Percentiles rank a stretch among this genome's conserved stretches.
Evolutionary conservation across 2,329 filamentous ascomycete genomes (phyloP).

Genomic region (Hyphodiscus sp.): DNA sequence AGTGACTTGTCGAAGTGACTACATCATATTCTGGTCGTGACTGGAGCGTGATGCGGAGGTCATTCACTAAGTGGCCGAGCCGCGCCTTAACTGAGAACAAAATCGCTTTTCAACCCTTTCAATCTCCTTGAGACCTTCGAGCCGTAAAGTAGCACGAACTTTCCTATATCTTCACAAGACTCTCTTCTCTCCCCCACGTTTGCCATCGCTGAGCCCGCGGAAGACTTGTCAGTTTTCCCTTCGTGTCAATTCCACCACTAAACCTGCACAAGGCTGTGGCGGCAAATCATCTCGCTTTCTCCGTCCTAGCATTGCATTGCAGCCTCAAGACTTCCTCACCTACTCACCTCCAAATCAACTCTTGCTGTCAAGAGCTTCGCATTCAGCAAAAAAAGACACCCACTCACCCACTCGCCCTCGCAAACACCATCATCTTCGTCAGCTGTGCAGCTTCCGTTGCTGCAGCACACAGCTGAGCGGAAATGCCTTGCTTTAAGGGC

Average conservation of each 20-base stretch:
- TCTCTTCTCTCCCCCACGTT: background rate
- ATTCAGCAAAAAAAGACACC: background rate
- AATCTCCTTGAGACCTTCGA: background rate
- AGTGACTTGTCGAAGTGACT: slow-evolving; percentile 1
- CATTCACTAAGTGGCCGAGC: background rate
- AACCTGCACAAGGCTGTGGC: background rate
- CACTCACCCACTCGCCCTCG: slow-evolving; percentile 5
- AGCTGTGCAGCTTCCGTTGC: slow-evolving; percentile 22
- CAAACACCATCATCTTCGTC: slow-evolving; percentile 4
- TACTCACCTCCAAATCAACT: slow-evolving; percentile 3
- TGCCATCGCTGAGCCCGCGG: background rate
- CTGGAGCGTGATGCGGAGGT: background rate
- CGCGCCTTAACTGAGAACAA: background rate
- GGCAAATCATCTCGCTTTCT: background rate
- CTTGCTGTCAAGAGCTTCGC: background rate
- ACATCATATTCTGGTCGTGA: background rate
- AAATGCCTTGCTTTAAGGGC: slow-evolving; percentile 96
- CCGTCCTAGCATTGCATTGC: background rate
- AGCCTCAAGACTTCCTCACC: slow-evolving; percentile 3
- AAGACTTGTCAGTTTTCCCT: background rate
- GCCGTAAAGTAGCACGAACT: background rate
- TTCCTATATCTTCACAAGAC: background rate
- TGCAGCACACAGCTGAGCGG: slow-evolving; percentile 10
- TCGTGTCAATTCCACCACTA: slow-evolving; percentile 1
- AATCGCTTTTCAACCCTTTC: background rate